A percentile compares a stretch with the other conserved stretches of the same genome.
Evolutionary conservation across 768 basidiomycete genomes (phyloP).

Genomic region (Grammothele lineata): DNA sequence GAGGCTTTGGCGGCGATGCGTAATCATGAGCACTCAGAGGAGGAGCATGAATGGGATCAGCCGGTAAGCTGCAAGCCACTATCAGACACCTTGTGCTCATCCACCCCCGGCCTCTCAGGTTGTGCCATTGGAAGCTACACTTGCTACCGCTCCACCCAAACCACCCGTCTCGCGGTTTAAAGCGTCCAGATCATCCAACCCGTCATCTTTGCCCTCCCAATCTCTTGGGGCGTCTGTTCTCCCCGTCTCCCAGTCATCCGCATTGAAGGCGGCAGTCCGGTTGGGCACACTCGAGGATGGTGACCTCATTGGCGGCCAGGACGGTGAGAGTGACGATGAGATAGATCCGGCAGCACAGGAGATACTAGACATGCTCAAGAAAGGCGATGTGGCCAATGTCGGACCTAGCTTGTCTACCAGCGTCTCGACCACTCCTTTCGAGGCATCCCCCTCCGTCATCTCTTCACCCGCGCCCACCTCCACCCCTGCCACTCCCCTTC

Average conservation of each 20-base stretch:
- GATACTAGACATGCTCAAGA: slow-evolving; percentile 24
- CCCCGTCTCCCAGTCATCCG: slow-evolving; percentile 23
- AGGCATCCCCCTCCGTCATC: no score
- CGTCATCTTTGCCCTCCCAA: slow-evolving; percentile 22
- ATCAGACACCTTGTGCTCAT: slow-evolving; percentile 1
- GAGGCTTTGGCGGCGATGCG: slow-evolving; percentile 49
- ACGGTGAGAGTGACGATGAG: slow-evolving; percentile 28
- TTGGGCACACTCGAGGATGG: slow-evolving; percentile 27
- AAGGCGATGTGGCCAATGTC: slow-evolving; percentile 28
- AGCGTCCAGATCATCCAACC: slow-evolving; percentile 35
- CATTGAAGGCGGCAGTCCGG: slow-evolving; percentile 25
- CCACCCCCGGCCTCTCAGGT: slow-evolving; percentile 39
- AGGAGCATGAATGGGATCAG: slow-evolving; percentile 39
- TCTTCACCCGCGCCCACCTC: no score
- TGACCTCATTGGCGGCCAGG: slow-evolving; percentile 25
- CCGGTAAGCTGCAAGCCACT: slow-evolving; percentile 33
- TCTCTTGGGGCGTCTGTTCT: slow-evolving; percentile 28
- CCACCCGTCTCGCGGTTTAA: slow-evolving; percentile 63
- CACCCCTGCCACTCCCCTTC: no score
- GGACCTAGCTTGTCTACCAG: slow-evolving; percentile 19
- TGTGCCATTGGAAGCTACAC: slow-evolving; percentile 38
- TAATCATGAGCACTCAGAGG: slow-evolving; percentile 37
- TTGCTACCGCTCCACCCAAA: slow-evolving; percentile 37
- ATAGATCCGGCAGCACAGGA: slow-evolving; percentile 20
- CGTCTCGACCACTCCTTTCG: slow-evolving; percentile 2